phyloP scores from a whole-genome alignment of 2,329 filamentous ascomycete genomes.

The Colletotrichum sp. region DNA sequence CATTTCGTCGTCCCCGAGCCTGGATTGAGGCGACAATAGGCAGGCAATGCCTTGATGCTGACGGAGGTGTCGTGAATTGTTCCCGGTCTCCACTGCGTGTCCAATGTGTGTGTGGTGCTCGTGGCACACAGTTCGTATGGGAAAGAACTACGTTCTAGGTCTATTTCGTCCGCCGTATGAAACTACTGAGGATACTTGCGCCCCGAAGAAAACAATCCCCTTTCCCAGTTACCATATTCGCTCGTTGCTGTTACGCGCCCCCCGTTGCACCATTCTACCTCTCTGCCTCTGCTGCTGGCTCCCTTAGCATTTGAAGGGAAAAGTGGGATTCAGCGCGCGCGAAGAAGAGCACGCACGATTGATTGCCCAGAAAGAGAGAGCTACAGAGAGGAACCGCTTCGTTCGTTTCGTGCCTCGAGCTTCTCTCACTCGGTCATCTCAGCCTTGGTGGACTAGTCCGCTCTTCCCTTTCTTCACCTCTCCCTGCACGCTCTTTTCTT shows the following conservation, averaged over 20 bases:
- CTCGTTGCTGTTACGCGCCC: background rate
- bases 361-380: background rate
- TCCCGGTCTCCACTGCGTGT: background rate
- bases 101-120: background rate
- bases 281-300: background rate
- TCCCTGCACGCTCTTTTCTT: conserved; percentile 17
- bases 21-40: background rate
- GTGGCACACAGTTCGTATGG: conserved; percentile 23
- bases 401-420: conserved; percentile 6
- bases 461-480: background rate
- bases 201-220: conserved; percentile 24
- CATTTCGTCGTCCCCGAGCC: conserved; percentile 7
- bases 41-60: background rate
- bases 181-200: background rate
- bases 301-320: conserved; percentile 5
- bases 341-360: background rate
- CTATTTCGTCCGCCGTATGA: conserved; percentile 7
- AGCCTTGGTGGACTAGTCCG: background rate
- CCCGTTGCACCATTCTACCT: background rate
- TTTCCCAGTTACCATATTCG: conserved; percentile 10
- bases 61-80: background rate
- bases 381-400: background rate
- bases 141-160: background rate
- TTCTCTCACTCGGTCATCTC: conserved; percentile 2
- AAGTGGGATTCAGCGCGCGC: background rate